These are phyloP conservation scores for Trametes sanguinea DNA, from an alignment of 768 basidiomycete genomes.

Conservation along the genomic window DNA sequence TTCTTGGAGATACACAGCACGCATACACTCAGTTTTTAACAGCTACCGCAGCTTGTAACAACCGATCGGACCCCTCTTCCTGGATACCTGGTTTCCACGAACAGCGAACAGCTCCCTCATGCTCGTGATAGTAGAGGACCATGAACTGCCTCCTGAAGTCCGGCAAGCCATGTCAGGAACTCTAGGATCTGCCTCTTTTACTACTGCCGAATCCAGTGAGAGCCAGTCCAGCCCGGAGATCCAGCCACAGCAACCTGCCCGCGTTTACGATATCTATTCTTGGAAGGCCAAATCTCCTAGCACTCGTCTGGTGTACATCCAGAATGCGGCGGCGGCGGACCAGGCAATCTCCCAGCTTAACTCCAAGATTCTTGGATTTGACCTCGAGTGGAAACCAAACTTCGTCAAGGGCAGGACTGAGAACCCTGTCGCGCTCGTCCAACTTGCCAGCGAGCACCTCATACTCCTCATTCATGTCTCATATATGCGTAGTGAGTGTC, in stretches of 20 bases:
- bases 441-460: slow-evolving; percentile 58
- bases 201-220: neutral
- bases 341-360: slow-evolving; percentile 22
- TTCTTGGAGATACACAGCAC: too few relatives aligned
- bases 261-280: slow-evolving; percentile 25
- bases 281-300: slow-evolving; percentile 24
- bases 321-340: slow-evolving; percentile 22
- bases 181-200: neutral
- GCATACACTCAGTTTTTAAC: too few relatives aligned
- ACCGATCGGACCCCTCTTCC: too few relatives aligned
- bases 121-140: neutral
- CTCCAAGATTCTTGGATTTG: slow-evolving; percentile 53
- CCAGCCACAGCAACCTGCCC: slow-evolving; percentile 6
- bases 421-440: slow-evolving; percentile 74
- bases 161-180: neutral
- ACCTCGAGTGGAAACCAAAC: slow-evolving; percentile 79
- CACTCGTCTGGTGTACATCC: slow-evolving; percentile 28
- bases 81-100: neutral
- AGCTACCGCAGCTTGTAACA: too few relatives aligned
- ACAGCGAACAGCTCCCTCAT: neutral
- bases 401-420: slow-evolving; percentile 52
- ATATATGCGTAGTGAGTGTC: slow-evolving; percentile 50
- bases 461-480: slow-evolving; percentile 69
- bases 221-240: neutral
- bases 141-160: neutral